Evolutionary conservation across 176 grass and related monocot species (phyloP).

Genomic region (Bothriochloa decipiens): DNA sequence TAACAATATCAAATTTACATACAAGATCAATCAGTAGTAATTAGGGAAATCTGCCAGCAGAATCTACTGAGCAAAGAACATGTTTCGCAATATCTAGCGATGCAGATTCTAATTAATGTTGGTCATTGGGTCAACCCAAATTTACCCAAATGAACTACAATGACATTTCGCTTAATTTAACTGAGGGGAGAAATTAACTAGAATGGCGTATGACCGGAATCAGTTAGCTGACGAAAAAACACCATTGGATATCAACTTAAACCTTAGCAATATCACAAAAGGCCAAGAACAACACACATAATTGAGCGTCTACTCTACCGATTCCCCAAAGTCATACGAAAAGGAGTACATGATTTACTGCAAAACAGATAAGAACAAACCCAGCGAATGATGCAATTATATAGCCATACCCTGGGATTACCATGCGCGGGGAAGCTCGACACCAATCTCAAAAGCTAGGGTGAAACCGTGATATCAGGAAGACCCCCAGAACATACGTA

Average conservation of each 20-base stretch:
- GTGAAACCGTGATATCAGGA: neutral
- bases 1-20: neutral
- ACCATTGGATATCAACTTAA: neutral
- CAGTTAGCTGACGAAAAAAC: neutral
- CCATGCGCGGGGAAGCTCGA: neutral
- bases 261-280: neutral
- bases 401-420: neutral
- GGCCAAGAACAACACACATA: neutral
- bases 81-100: neutral
- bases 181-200: neutral
- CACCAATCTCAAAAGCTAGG: neutral
- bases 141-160: neutral
- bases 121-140: neutral
- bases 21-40: neutral
- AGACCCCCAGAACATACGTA: neutral
- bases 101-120: neutral
- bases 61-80: conserved; percentile 1
- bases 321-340: neutral
- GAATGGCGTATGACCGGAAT: neutral
- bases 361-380: neutral
- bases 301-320: neutral
- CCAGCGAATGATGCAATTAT: neutral
- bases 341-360: neutral
- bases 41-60: neutral
- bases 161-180: neutral